phyloP scores from a whole-genome alignment of 345 rosid species.

The Populus ilicifolia region DNA sequence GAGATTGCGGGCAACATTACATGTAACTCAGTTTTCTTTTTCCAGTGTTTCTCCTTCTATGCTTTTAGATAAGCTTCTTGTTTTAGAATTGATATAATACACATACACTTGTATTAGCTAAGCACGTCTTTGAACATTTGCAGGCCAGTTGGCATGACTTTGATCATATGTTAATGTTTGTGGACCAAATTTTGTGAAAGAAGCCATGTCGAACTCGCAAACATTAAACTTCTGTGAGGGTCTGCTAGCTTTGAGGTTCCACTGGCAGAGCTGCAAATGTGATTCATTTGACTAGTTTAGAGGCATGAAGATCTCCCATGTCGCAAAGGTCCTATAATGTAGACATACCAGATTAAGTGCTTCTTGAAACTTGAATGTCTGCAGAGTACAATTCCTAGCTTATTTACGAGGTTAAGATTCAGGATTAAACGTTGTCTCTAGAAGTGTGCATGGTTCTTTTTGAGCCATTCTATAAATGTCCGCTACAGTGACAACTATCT shows the following conservation, averaged over 20 bases:
- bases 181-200: too few species aligned
- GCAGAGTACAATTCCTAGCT: background rate
- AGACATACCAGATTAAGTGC: background rate
- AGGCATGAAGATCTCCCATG: background rate
- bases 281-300: background rate
- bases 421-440: conserved; percentile 39
- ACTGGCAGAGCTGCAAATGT: background rate
- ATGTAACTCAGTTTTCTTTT: too few species aligned
- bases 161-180: too few species aligned
- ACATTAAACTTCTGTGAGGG: too few species aligned
- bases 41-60: too few species aligned
- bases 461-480: conserved; percentile 83
- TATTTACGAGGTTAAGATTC: background rate
- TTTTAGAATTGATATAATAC: too few species aligned
- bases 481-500: conserved; percentile 73
- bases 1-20: background rate
- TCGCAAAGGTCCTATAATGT: background rate
- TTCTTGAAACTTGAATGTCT: background rate
- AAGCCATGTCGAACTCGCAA: too few species aligned
- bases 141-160: too few species aligned
- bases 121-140: too few species aligned
- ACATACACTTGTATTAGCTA: too few species aligned
- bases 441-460: conserved; percentile 74
- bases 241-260: too few species aligned
- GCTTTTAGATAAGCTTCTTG: too few species aligned